These are phyloP conservation scores for Coelastrella sp. DNA, from an alignment of 139 green algal genomes.

Conservation along the genomic window DNA sequence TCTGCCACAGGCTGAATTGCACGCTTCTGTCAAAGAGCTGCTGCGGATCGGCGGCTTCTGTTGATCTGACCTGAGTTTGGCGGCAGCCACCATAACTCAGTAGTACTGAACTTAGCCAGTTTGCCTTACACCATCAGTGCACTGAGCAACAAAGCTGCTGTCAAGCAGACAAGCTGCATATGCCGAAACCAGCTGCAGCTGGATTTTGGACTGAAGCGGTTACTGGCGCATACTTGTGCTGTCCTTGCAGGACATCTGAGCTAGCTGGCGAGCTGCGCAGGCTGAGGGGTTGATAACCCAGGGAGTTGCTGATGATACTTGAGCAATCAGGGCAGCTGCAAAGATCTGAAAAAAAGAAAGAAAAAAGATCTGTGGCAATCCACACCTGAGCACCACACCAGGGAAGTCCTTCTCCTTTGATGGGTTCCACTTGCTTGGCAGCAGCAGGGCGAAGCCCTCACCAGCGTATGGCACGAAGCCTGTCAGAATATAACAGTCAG, in stretches of 20 bases:
- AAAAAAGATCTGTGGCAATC: neutral
- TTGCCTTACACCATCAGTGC: no score
- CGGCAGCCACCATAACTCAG: no score
- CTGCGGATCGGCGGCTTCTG: neutral
- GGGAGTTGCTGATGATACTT: no score
- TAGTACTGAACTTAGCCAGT: no score
- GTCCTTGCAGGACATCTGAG: neutral
- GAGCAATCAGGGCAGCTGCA: neutral
- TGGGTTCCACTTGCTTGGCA: slow-evolving; percentile 98
- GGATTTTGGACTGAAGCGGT: no score
- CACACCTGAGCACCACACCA: slow-evolving; percentile 74
- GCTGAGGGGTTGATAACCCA: no score
- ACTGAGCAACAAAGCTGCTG: no score
- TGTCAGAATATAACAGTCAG: slow-evolving; percentile 30
- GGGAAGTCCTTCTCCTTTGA: slow-evolving; percentile 92
- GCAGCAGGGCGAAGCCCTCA: slow-evolving; percentile 91
- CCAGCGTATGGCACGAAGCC: slow-evolving; percentile 94
- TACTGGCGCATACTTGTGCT: neutral
- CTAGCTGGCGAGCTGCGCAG: no score
- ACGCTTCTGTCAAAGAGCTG: neutral
- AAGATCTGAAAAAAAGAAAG: no score
- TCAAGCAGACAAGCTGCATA: no score
- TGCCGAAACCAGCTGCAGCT: no score
- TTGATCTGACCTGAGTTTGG: no score
- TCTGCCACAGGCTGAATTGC: neutral